phyloP scores from a whole-genome alignment of 2,329 filamentous ascomycete genomes.

The Rutstroemia sydowiana region DNA sequence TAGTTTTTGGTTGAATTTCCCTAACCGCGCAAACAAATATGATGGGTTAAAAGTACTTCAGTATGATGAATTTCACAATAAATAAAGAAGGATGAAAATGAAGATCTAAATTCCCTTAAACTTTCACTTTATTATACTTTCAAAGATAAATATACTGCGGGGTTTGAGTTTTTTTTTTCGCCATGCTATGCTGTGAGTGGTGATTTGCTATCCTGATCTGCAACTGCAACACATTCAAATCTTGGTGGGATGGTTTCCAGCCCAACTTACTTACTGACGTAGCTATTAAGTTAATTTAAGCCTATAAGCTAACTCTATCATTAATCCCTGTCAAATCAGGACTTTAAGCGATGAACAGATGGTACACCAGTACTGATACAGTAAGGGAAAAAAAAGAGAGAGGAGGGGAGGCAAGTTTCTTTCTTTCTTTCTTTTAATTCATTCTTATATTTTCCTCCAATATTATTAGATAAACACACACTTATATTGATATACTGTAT shows the following conservation, averaged over 20 bases:
- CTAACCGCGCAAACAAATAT: constrained; percentile 4
- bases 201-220: neutral
- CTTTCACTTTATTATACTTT: neutral
- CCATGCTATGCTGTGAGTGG: neutral
- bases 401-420: no score
- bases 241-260: neutral
- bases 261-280: neutral
- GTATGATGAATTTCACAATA: neutral
- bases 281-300: neutral
- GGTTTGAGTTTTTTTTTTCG: neutral
- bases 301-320: neutral
- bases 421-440: no score
- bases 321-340: constrained; percentile 2
- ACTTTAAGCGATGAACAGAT: neutral
- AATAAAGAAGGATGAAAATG: neutral
- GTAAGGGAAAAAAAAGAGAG: neutral
- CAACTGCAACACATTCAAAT: neutral
- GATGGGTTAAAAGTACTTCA: neutral
- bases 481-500: no score
- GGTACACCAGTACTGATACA: neutral
- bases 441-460: no score
- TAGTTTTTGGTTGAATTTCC: constrained; percentile 1
- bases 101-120: neutral
- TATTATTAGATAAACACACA: no score
- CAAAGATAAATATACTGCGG: neutral